These are phyloP conservation scores for Aureobasidium sp. DNA, from an alignment of 2,329 filamentous ascomycete genomes.

Conservation along the genomic window DNA sequence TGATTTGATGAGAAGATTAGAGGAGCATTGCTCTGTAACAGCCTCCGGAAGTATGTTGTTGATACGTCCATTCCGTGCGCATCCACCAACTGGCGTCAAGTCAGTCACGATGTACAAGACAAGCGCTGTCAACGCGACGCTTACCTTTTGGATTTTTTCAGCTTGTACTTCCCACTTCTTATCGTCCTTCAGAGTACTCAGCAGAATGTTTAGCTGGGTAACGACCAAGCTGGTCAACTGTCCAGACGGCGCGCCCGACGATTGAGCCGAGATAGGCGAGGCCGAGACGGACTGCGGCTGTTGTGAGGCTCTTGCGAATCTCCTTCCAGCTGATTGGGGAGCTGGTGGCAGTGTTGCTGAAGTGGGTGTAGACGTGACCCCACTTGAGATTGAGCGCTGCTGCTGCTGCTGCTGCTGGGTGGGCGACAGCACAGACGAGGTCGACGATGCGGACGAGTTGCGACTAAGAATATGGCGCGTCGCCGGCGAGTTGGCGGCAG, in stretches of 20 bases:
- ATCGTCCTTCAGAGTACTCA: constrained; percentile 92
- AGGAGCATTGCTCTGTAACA: constrained; percentile 83
- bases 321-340: constrained; percentile 46
- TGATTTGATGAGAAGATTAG: constrained; percentile 66
- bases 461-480: constrained; percentile 46
- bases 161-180: constrained; percentile 92
- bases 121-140: constrained; percentile 23
- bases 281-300: constrained; percentile 53
- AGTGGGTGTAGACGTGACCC: constrained; percentile 47
- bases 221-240: constrained; percentile 84
- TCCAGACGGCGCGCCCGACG: constrained; percentile 37
- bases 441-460: constrained; percentile 48
- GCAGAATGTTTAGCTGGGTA: constrained; percentile 87
- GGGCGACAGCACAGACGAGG: constrained; percentile 48
- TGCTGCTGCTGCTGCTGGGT: constrained; percentile 47
- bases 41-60: constrained; percentile 86
- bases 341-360: constrained; percentile 43
- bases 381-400: constrained; percentile 48
- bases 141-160: constrained; percentile 85
- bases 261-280: constrained; percentile 41
- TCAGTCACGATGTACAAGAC: not conserved
- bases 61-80: constrained; percentile 99
- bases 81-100: constrained; percentile 70
- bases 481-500: constrained; percentile 34
- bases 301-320: constrained; percentile 49